phyloP scores from a whole-genome alignment of 208 protist genomes.

The Trypanosoma melophagium region DNA sequence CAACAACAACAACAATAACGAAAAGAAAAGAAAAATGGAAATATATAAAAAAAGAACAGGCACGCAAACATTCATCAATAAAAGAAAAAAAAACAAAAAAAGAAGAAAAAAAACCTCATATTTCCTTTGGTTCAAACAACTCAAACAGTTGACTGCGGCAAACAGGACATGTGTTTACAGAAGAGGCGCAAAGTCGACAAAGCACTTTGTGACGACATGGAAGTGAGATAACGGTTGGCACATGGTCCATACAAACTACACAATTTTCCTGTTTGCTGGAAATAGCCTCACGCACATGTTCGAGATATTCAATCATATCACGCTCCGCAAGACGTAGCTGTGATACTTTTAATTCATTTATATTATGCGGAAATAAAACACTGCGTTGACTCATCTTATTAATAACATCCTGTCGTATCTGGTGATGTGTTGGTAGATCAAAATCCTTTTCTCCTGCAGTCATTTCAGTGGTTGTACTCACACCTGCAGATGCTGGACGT shows the following conservation, averaged over 20 bases:
- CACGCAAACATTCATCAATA: not conserved
- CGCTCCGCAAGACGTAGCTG: slow-evolving; percentile 68
- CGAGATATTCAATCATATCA: slow-evolving; percentile 86
- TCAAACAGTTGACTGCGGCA: slow-evolving; percentile 73
- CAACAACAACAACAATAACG: no score
- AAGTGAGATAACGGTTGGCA: slow-evolving; percentile 77
- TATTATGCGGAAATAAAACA: slow-evolving; percentile 64
- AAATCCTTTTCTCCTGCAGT: slow-evolving; percentile 30
- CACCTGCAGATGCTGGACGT: slow-evolving; percentile 4
- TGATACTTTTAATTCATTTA: slow-evolving; percentile 58
- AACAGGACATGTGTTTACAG: slow-evolving; percentile 54
- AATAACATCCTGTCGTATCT: slow-evolving; percentile 67
- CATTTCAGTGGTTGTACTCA: not conserved
- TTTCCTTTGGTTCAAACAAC: slow-evolving; percentile 83
- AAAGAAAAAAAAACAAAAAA: no score
- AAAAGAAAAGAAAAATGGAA: not conserved
- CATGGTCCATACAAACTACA: slow-evolving; percentile 80
- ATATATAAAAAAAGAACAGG: not conserved
- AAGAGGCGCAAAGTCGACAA: slow-evolving; percentile 69
- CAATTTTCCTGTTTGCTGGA: slow-evolving; percentile 75
- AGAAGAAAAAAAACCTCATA: slow-evolving; percentile 7
- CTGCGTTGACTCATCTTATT: slow-evolving; percentile 53
- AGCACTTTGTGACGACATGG: slow-evolving; percentile 87
- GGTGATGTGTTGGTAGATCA: slow-evolving; percentile 50
- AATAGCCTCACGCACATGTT: slow-evolving; percentile 73